Conservation (phyloP, 257 asterid genomes). For the Solanum arcanum region DNA sequence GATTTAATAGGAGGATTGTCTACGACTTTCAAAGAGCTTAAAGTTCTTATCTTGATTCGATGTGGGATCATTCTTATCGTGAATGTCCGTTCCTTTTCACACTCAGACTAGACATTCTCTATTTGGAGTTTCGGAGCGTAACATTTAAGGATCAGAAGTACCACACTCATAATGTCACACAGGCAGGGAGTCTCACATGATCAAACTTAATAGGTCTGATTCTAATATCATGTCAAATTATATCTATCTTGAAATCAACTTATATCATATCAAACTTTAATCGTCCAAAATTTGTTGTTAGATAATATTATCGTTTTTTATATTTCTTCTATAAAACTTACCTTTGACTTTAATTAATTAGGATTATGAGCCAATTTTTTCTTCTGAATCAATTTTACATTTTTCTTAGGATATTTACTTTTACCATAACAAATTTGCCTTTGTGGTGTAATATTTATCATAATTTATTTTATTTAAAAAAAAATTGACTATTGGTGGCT, state of each 20-base stretch:
- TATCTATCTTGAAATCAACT: no score
- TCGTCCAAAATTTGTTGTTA: not conserved
- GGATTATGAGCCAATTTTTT: not conserved
- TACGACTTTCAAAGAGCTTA: not conserved
- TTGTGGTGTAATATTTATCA: not conserved
- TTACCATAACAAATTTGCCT: not conserved
- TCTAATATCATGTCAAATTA: not conserved
- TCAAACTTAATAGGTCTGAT: not conserved
- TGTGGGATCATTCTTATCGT: not conserved
- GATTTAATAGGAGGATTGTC: not conserved
- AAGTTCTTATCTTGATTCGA: no score
- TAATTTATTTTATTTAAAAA: not conserved
- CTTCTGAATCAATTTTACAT: not conserved
- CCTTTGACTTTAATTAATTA: not conserved
- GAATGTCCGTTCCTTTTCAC: not conserved
- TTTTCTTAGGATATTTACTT: not conserved
- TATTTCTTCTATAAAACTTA: not conserved
- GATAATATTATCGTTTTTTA: no score
- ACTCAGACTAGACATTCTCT: not conserved
- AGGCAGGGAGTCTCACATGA: no score
- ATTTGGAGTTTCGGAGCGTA: not conserved
- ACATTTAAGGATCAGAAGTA: no score
- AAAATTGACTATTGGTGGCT: not conserved
- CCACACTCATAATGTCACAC: not conserved
- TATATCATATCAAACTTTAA: not conserved